phyloP scores from a whole-genome alignment of 2,329 filamentous ascomycete species.

The Paraphaeosphaeria minitans region DNA sequence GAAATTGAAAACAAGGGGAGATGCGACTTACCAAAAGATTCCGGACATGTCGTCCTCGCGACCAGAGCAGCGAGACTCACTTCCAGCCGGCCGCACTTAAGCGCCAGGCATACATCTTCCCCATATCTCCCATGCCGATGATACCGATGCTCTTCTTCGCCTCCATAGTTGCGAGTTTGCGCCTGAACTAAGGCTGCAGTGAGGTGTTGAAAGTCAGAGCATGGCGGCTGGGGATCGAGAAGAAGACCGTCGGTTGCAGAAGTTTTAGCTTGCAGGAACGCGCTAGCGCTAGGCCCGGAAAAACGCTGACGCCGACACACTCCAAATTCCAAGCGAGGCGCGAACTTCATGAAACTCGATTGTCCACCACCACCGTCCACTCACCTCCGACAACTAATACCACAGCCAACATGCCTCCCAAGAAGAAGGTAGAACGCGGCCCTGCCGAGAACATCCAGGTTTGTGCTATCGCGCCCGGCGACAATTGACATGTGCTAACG shows the following conservation, averaged over 20 bases:
- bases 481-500: conserved; percentile 18
- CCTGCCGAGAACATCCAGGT: conserved; percentile 84
- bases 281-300: conserved; percentile 20
- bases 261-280: conserved; percentile 21
- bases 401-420: conserved; percentile 73
- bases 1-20: conserved; percentile 16
- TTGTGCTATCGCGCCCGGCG: not conserved
- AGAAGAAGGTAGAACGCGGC: conserved; percentile 81
- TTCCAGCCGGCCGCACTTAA: conserved; percentile 95
- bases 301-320: conserved; percentile 8
- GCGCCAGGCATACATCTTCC: conserved; percentile 93
- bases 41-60: conserved; percentile 17
- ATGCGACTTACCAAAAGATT: conserved; percentile 34
- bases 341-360: conserved; percentile 17
- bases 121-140: conserved; percentile 99
- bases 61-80: conserved; percentile 61
- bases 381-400: conserved; percentile 33
- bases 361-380: conserved; percentile 32
- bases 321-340: conserved; percentile 7
- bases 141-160: conserved; percentile 78
- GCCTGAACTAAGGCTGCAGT: conserved; percentile 26
- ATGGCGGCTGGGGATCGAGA: conserved; percentile 24
- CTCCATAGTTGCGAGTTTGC: conserved; percentile 56
- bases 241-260: conserved; percentile 16
- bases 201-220: conserved; percentile 35